Evolutionary conservation across 2,329 filamentous ascomycete genomes (phyloP).

Genomic region (Sporothrix brunneoviolacea): DNA sequence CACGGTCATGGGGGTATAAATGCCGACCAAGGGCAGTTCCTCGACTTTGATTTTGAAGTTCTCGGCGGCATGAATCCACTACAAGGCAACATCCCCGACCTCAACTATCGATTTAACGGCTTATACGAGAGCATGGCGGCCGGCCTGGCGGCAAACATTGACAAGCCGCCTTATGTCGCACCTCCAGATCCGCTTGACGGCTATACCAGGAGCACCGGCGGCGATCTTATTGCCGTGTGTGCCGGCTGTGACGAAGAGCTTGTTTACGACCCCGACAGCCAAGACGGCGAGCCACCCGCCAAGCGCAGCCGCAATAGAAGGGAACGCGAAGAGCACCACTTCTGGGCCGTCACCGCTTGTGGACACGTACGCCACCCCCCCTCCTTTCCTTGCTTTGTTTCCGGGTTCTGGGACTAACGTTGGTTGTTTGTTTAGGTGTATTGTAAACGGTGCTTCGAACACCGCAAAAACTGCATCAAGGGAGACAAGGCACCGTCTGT

Average conservation of each 20-base stretch:
- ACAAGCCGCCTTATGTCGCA: conserved; percentile 50
- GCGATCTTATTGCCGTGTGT: conserved; percentile 70
- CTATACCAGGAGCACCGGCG: conserved; percentile 70
- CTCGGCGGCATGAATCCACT: conserved; percentile 21
- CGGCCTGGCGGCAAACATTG: not conserved
- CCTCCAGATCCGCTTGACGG: conserved; percentile 63
- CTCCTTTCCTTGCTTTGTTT: no score
- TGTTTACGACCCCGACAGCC: conserved; percentile 55
- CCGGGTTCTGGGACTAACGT: no score
- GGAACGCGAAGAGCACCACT: conserved; percentile 65
- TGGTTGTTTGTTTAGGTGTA: no score
- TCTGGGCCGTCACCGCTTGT: conserved; percentile 86
- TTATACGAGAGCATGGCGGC: conserved; percentile 15
- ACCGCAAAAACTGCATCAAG: conserved; percentile 40
- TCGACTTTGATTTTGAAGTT: no score
- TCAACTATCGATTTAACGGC: conserved; percentile 30
- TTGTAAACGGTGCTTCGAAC: conserved; percentile 55
- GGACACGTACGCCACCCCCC: no score
- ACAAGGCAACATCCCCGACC: conserved; percentile 24
- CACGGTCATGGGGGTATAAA: no score
- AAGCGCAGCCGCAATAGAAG: conserved; percentile 42
- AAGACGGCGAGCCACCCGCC: conserved; percentile 23
- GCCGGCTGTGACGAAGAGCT: conserved; percentile 82
- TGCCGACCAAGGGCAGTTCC: no score
- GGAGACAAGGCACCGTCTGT: conserved; percentile 24